These are phyloP conservation scores for Camptophora hylomeconis DNA, from an alignment of 2,329 filamentous ascomycete genomes.

Conservation along the genomic window DNA sequence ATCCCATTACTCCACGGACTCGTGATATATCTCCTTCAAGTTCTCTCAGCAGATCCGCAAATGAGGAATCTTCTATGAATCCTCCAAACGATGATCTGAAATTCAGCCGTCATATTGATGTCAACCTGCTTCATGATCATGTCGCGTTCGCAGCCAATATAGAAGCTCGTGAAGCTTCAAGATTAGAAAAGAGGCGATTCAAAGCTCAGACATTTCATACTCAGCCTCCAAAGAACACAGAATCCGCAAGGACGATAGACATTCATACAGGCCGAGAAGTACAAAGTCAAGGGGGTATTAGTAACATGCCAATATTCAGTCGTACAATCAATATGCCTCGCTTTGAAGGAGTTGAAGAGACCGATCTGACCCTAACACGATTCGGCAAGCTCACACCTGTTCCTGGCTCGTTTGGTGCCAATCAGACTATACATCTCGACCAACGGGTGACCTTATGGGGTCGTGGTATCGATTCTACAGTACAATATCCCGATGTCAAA, in stretches of 20 bases:
- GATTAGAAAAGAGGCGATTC: slow-evolving; percentile 10
- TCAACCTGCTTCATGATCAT: slow-evolving; percentile 19
- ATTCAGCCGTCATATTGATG: slow-evolving; percentile 25
- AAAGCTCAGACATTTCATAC: slow-evolving; percentile 10
- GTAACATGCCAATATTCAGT: no score
- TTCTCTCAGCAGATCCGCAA: slow-evolving; percentile 8
- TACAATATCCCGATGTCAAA: slow-evolving; percentile 46
- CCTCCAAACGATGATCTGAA: slow-evolving; percentile 16
- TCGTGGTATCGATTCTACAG: slow-evolving; percentile 54
- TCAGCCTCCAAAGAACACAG: not conserved
- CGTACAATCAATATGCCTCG: no score
- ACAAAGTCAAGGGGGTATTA: not conserved
- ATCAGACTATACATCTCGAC: slow-evolving; percentile 52
- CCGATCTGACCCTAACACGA: slow-evolving; percentile 20
- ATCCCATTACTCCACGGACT: slow-evolving; percentile 23
- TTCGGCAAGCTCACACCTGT: slow-evolving; percentile 57
- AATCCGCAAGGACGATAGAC: not conserved
- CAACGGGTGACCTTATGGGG: slow-evolving; percentile 66
- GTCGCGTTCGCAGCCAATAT: slow-evolving; percentile 12
- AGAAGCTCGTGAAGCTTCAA: slow-evolving; percentile 12
- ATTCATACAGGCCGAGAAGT: not conserved
- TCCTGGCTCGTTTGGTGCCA: slow-evolving; percentile 49
- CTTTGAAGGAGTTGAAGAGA: no score
- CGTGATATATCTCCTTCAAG: slow-evolving; percentile 18
- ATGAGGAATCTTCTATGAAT: slow-evolving; percentile 11